phyloP scores from a whole-genome alignment of 495 filamentous ascomycete genomes.

The Aspergillus mulundensis region DNA sequence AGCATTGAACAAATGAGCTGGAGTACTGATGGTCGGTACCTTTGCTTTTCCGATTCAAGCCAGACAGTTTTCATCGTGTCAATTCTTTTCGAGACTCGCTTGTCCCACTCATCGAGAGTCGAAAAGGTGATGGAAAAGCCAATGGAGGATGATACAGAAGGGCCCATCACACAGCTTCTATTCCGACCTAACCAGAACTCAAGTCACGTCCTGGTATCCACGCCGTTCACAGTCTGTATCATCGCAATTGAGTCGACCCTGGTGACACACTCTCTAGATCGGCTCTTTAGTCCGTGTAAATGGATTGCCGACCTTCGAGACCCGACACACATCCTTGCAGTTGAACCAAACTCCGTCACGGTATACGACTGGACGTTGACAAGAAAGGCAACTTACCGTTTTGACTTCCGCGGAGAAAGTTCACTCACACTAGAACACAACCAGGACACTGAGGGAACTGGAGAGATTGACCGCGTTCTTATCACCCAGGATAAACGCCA shows the following conservation, averaged over 20 bases:
- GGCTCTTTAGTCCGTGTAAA: too few relatives aligned
- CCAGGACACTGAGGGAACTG: background rate
- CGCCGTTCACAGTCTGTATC: background rate
- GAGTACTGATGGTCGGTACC: background rate
- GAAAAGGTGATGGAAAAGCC: background rate
- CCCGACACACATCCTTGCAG: too few relatives aligned
- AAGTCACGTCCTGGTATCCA: background rate
- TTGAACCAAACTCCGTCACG: too few relatives aligned
- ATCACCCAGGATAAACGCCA: background rate
- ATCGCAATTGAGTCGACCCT: too few relatives aligned
- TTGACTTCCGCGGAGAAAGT: too few relatives aligned
- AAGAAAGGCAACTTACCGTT: too few relatives aligned
- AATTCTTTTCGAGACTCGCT: background rate
- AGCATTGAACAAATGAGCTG: background rate
- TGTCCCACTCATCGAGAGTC: background rate
- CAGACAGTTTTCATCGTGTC: background rate
- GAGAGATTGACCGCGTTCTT: background rate
- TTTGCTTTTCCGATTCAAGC: background rate
- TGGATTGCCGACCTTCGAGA: too few relatives aligned
- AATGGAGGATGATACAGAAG: background rate
- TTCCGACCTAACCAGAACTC: too few relatives aligned
- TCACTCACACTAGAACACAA: too few relatives aligned
- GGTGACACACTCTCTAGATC: too few relatives aligned
- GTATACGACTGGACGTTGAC: too few relatives aligned
- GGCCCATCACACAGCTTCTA: background rate